These are phyloP conservation scores for Penicillium sp. DNA, from an alignment of 2,329 filamentous ascomycete species.

Conservation along the genomic window DNA sequence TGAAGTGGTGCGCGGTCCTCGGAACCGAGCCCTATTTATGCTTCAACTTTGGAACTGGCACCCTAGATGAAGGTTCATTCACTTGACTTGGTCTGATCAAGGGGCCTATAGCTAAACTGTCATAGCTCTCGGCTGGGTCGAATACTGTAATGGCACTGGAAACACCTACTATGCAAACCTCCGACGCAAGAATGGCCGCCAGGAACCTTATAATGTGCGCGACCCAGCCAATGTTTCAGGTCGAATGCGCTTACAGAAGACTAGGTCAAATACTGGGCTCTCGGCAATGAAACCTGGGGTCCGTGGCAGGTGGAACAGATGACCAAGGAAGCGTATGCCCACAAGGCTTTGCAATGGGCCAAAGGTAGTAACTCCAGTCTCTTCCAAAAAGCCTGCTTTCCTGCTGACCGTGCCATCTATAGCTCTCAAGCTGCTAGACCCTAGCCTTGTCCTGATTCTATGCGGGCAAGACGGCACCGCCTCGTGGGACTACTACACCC, in stretches of 20 bases:
- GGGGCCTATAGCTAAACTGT: background rate
- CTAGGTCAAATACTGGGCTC: slow-evolving; percentile 85
- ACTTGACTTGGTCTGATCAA: no score
- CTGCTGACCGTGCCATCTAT: no score
- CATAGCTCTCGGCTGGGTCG: slow-evolving; percentile 69
- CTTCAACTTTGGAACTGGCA: slow-evolving; percentile 77
- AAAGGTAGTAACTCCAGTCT: slow-evolving; percentile 45
- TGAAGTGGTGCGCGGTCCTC: slow-evolving; percentile 72
- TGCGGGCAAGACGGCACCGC: slow-evolving; percentile 69
- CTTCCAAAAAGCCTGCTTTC: no score
- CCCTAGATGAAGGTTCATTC: slow-evolving; percentile 50
- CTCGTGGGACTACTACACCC: slow-evolving; percentile 70
- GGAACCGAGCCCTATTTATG: slow-evolving; percentile 75
- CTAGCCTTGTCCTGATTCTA: slow-evolving; percentile 65
- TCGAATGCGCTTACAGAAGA: no score
- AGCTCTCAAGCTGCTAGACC: slow-evolving; percentile 54
- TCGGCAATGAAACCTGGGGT: slow-evolving; percentile 70
- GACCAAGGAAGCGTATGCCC: slow-evolving; percentile 59
- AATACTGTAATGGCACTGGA: slow-evolving; percentile 78
- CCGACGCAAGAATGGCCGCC: slow-evolving; percentile 69
- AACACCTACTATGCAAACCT: slow-evolving; percentile 81
- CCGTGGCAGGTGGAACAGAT: slow-evolving; percentile 60
- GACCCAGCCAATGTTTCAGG: slow-evolving; percentile 21
- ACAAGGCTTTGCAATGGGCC: slow-evolving; percentile 59
- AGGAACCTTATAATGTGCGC: slow-evolving; percentile 68